Evolutionary conservation across 176 grass and related monocot species (phyloP).

Genomic region (Miscanthus lutarioriparius): DNA sequence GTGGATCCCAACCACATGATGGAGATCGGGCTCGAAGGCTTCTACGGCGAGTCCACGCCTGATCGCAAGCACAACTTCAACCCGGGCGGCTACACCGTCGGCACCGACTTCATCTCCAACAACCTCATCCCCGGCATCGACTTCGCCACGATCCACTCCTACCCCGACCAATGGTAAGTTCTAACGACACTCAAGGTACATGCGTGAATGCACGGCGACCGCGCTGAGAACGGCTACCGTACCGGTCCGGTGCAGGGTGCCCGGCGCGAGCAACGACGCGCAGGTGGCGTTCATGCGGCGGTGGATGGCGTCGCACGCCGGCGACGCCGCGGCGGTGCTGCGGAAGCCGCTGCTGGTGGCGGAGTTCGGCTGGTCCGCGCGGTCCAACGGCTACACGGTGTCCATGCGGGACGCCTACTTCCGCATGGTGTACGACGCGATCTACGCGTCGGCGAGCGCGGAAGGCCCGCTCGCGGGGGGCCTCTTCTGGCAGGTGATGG

Average conservation of each 20-base stretch:
- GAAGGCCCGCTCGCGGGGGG: conserved; percentile 57
- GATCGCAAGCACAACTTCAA: conserved; percentile 49
- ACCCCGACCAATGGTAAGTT: conserved; percentile 74
- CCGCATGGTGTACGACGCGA: conserved; percentile 45
- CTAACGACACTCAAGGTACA: background rate
- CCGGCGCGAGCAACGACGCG: conserved; percentile 38
- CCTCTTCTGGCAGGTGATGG: conserved; percentile 80
- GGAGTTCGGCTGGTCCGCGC: conserved; percentile 73
- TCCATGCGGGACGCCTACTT: conserved; percentile 52
- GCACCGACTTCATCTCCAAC: conserved; percentile 84
- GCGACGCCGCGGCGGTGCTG: conserved; percentile 48
- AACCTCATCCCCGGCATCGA: conserved; percentile 59
- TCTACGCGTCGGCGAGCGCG: conserved; percentile 48
- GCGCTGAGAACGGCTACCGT: background rate
- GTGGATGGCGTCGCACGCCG: conserved; percentile 59
- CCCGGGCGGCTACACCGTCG: conserved; percentile 53
- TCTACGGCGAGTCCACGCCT: conserved; percentile 64
- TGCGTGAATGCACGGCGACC: background rate
- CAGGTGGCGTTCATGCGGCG: conserved; percentile 61
- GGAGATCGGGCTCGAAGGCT: conserved; percentile 78
- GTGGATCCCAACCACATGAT: conserved; percentile 79
- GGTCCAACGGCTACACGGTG: conserved; percentile 43
- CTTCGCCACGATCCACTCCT: conserved; percentile 81
- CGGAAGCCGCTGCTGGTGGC: conserved; percentile 69
- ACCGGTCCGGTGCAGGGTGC: conserved; percentile 32